Base-by-base conservation (phyloP, 768 basidiomycete species). In the Termitomyces sp. region DNA sequence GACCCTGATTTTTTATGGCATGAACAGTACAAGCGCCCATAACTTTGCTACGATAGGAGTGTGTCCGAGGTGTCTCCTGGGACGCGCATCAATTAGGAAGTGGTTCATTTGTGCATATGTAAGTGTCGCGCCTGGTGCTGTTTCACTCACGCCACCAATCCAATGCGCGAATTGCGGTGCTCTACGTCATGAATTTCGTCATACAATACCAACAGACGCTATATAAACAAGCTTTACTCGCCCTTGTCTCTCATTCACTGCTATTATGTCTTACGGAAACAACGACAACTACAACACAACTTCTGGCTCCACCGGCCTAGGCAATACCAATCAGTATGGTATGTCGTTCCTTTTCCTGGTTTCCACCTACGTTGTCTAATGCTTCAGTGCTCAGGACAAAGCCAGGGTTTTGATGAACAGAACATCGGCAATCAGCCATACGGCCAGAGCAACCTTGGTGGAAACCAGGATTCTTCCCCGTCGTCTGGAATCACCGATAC, bases 261-360 rank as follows among this genome's bases (percentile, higher is more conserved):
- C 32, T 55, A 60, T 2, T 57, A 64, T 64, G 63, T 64, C 61
- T n/a, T 63, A 55, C 58, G 52, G 52, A 30, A 59, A 61, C 41
- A 56, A 56, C 3, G 48, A 54, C 32, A 56, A 56, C 30, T 22
- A 54, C 38, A 60, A 60, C 44, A 44, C 52, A 41, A 51, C n/a
- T 54, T 32, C 59, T n/a, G 59, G 56, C 8, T 55, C 54, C 5
- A 52, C 56, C 26, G 56, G 59, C 24, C 28, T 56, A 22, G 53
- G 56, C 2, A 52, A 52, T n/a, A 38, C 24, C 36, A 41, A 52
- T n/a, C 47, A 60, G 35, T 56, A 40, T 36, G 55, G 55, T 62
- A 22, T 35, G 52, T 18, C 38, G 2, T 36, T n/a, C 2, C 9
- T 22, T 9, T 36, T 10, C 26, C 7, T 9, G 7, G 5, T 32